Evolutionary conservation across 768 basidiomycete genomes (phyloP), one percentile per base, ranked within the genome.

Genomic region (Tulasnella sp.): DNA sequence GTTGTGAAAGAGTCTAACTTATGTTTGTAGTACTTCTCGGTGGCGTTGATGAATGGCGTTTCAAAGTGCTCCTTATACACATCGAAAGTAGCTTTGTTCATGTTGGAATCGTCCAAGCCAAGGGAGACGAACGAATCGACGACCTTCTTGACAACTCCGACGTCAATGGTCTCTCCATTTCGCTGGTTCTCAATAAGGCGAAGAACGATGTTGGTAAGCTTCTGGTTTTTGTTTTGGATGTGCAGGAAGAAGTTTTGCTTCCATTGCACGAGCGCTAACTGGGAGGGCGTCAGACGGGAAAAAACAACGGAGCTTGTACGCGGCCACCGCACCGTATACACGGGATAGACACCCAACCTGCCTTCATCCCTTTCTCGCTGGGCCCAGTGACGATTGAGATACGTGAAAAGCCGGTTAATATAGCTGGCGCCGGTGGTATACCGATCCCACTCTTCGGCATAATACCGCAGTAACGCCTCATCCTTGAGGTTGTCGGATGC

Each of bases 361-460:
- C 98, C 98, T 86, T 99, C 97, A 83, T 99, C 97, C 84, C 97
- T 92, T 85, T 99, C 98, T 77, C 97, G 90, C 88, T 97, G 97
- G 69, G 99, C 97, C 98, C 98, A 99, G 87, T 99, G 96, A 76
- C 97, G 95, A 87, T 99, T 99, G 80, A 99, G 90, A 87, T 99
- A 99, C 2, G 96, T 97, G 88, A 99, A 99, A 48, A 99, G 87
- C 79, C 97, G 93, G 85, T 99, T 98, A 87, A 98, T 96, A 85
- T 98, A 99, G 85, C 95, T 96, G 1, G 97, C 97, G 73, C 97
- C 97, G 2, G 93, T 97, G 0, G 98, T 99, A 87, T 98, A 99
- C 69, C 96, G 90, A 83, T 95, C 93, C 98, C 98, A 99, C 86
- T 98, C 96, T 81, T 87, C 85, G 1, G 95, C 96, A 84, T 99